phyloP scores from a whole-genome alignment of 495 filamentous ascomycete genomes.

The Aspergillus campestris region DNA sequence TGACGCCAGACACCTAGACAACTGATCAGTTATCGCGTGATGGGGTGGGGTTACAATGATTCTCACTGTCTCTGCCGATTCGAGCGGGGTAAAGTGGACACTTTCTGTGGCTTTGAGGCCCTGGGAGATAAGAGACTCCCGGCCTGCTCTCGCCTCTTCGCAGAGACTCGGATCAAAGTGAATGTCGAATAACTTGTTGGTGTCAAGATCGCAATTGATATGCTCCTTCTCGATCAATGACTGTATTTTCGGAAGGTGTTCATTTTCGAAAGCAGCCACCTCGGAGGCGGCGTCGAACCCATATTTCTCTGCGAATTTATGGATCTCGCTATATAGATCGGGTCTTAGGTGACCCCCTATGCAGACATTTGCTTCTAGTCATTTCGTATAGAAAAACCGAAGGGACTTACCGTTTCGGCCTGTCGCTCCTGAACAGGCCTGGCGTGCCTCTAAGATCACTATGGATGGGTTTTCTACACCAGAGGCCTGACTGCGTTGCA shows the following conservation, averaged over 20 bases:
- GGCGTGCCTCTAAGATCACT: constrained; percentile 71
- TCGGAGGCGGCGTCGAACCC: constrained; percentile 20
- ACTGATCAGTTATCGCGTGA: no score
- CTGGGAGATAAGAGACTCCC: constrained; percentile 13
- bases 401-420: constrained; percentile 42
- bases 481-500: constrained; percentile 16
- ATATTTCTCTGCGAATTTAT: constrained; percentile 7
- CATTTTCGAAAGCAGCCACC: constrained; percentile 24
- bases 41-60: no score
- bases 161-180: constrained; percentile 12
- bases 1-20: constrained; percentile 24
- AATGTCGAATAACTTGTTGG: not conserved
- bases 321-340: constrained; percentile 23
- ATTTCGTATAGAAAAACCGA: not conserved
- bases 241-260: constrained; percentile 19
- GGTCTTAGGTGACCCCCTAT: constrained; percentile 26
- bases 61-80: constrained; percentile 14
- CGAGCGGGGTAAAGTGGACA: constrained; percentile 8
- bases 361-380: not conserved
- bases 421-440: constrained; percentile 77
- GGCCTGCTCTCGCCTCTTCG: constrained; percentile 16
- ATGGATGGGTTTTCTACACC: constrained; percentile 27
- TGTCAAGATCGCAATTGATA: constrained; percentile 21
- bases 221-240: constrained; percentile 20
- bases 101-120: constrained; percentile 12